A percentile compares a stretch with the other conserved stretches of the same genome.
Conservation (phyloP, 192 early-diverging fungal species). For the Backusella parvicylindrica region DNA sequence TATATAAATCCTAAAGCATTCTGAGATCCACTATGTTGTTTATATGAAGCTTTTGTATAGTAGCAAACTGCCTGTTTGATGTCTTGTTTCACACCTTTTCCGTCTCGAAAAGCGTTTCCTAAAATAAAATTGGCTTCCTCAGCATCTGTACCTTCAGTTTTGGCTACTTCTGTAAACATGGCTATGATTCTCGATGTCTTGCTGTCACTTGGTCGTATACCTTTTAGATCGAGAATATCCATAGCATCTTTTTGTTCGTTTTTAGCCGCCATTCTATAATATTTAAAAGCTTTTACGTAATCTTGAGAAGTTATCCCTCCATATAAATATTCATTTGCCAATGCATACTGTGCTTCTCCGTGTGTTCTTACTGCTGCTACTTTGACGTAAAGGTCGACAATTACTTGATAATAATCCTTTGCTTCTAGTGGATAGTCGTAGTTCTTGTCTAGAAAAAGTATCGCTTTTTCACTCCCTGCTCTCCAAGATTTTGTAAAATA, state of each 20-base stretch:
- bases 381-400: background rate
- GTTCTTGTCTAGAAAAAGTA: background rate
- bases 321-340: background rate
- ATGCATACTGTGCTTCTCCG: background rate
- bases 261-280: background rate
- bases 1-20: background rate
- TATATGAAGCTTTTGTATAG: background rate
- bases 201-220: background rate
- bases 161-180: background rate
- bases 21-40: background rate
- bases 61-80: background rate
- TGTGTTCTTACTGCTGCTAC: background rate
- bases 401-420: background rate
- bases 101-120: background rate
- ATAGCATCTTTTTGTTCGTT: background rate
- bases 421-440: background rate
- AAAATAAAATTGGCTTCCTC: background rate
- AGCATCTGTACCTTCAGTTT: background rate
- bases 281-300: background rate
- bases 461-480: background rate
- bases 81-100: background rate
- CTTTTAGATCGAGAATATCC: background rate
- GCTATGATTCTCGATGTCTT: background rate
- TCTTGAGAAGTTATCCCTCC: background rate
- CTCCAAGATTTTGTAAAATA: background rate